A percentile compares a stretch with the other conserved stretches of the same genome.
Conservation (phyloP, 2,329 filamentous ascomycete species). For the Didymella sp. region DNA sequence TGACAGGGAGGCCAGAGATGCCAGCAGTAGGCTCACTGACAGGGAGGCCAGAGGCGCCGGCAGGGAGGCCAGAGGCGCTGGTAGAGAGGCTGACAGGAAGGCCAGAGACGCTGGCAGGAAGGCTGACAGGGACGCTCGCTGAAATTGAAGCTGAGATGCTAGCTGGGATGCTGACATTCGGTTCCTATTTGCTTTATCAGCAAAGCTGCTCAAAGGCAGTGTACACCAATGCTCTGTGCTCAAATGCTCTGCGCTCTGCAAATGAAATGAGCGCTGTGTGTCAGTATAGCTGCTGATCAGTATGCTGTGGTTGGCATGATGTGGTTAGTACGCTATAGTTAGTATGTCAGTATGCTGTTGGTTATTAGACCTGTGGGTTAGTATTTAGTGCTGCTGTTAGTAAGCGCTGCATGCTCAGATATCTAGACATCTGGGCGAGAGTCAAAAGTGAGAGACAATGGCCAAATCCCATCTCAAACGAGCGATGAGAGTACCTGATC, state of each 20-base stretch:
- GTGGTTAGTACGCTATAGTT: neutral
- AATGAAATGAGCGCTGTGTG: neutral
- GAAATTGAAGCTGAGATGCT: neutral
- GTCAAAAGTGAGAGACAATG: neutral
- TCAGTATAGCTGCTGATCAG: neutral
- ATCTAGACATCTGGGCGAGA: neutral
- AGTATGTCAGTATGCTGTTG: neutral
- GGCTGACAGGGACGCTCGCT: neutral
- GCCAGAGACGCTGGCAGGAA: neutral
- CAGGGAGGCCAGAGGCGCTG: neutral
- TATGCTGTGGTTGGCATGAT: neutral
- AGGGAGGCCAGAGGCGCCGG: too few species aligned
- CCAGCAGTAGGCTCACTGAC: too few species aligned
- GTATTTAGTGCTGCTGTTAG: neutral
- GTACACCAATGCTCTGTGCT: conserved; percentile 9
- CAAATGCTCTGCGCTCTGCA: conserved; percentile 17
- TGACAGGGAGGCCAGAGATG: too few species aligned
- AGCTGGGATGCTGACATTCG: neutral
- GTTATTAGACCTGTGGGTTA: neutral
- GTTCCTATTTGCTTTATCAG: conserved; percentile 17
- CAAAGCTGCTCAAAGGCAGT: conserved; percentile 17
- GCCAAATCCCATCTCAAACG: conserved; percentile 3
- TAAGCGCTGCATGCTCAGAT: neutral
- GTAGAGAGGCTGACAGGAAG: neutral
- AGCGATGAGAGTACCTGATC: neutral